These are phyloP conservation scores for Nakazawaea laoshanensis DNA, from an alignment of 805 yeast species.

Conservation along the genomic window DNA sequence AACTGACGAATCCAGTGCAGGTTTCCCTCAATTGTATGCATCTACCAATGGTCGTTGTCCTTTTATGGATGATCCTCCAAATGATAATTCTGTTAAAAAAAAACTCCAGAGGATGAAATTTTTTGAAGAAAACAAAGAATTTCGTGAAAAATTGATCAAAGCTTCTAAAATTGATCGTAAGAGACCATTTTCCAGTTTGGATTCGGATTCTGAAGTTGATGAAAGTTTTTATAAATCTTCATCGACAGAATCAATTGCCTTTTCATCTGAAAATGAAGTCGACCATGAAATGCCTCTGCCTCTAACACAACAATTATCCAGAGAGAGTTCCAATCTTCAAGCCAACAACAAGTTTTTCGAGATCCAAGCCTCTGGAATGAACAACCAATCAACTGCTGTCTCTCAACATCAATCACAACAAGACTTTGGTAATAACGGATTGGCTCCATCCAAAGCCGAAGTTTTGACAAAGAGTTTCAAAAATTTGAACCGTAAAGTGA, in stretches of 20 bases:
- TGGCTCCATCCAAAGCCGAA: slow-evolving; percentile 51
- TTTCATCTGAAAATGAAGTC: not conserved
- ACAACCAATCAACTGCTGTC: slow-evolving; percentile 29
- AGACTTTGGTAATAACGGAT: slow-evolving; percentile 36
- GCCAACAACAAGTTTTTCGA: slow-evolving; percentile 31
- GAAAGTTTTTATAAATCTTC: slow-evolving; percentile 8
- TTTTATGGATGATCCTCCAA: slow-evolving; percentile 45
- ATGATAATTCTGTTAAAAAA: slow-evolving; percentile 17
- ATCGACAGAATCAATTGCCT: slow-evolving; percentile 1
- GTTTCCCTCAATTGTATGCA: slow-evolving; percentile 48
- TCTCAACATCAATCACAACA: slow-evolving; percentile 12
- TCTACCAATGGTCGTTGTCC: slow-evolving; percentile 77
- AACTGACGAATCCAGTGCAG: slow-evolving; percentile 27
- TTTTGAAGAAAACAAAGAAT: slow-evolving; percentile 23
- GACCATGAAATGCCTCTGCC: not conserved
- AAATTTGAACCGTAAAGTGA: slow-evolving; percentile 35
- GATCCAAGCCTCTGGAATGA: slow-evolving; percentile 50
- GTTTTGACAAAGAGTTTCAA: slow-evolving; percentile 45
- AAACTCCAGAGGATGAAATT: slow-evolving; percentile 18
- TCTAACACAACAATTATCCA: not conserved
- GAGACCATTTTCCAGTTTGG: slow-evolving; percentile 10
- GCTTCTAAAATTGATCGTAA: slow-evolving; percentile 14
- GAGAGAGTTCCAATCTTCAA: slow-evolving; percentile 3
- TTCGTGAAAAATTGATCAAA: slow-evolving; percentile 20
- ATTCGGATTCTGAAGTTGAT: slow-evolving; percentile 6